A percentile compares a stretch with the other conserved stretches of the same genome.
Conservation (phyloP, 2,329 filamentous ascomycete species). For the Cercospora janseana region DNA sequence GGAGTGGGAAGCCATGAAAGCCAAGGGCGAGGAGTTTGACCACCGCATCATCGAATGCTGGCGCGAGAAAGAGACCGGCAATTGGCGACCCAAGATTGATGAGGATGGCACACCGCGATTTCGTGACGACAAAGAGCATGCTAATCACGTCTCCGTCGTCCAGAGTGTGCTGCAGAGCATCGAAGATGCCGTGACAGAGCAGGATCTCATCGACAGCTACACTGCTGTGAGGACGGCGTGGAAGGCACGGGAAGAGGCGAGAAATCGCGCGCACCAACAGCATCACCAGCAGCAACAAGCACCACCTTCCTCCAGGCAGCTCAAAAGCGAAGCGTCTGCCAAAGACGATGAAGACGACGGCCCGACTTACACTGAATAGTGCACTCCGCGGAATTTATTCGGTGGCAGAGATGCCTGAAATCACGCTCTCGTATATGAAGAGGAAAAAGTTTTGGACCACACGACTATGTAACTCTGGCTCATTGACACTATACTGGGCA, state of each 20-base stretch:
- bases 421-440: too few species aligned
- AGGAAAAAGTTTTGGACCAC: too few species aligned
- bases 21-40: constrained; percentile 70
- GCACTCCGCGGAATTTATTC: too few species aligned
- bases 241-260: constrained; percentile 58
- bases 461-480: too few species aligned
- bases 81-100: constrained; percentile 70
- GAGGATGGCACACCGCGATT: constrained; percentile 64
- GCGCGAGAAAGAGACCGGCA: constrained; percentile 64
- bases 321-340: background rate
- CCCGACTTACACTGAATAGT: constrained; percentile 30
- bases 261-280: constrained; percentile 22
- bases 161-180: constrained; percentile 88
- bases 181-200: constrained; percentile 75
- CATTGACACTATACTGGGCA: too few species aligned
- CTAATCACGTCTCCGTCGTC: constrained; percentile 83
- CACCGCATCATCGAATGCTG: constrained; percentile 88
- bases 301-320: constrained; percentile 15
- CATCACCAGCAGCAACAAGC: constrained; percentile 20
- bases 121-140: constrained; percentile 86
- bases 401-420: too few species aligned
- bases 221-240: constrained; percentile 73
- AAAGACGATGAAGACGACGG: constrained; percentile 27
- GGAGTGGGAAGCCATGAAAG: constrained; percentile 84
- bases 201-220: constrained; percentile 71